phyloP scores from a whole-genome alignment of 2,329 filamentous ascomycete species.

The Escovopsis weberi region DNA sequence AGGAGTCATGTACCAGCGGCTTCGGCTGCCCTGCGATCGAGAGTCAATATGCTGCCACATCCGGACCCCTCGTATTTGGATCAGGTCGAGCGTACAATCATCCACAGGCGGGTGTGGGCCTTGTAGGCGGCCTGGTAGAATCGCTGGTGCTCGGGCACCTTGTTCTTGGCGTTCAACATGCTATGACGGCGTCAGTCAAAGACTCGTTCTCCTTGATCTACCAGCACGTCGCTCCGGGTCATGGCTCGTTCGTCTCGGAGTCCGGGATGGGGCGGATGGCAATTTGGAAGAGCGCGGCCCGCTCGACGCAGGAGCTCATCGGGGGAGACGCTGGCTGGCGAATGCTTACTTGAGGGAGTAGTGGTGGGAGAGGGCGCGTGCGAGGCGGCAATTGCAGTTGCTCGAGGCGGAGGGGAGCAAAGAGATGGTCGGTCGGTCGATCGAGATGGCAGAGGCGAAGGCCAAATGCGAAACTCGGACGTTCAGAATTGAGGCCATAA shows the following conservation, averaged over 20 bases:
- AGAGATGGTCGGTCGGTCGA: background rate
- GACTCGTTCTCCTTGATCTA: slow-evolving; percentile 1
- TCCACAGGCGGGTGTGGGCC: slow-evolving; percentile 55
- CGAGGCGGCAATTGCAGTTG: background rate
- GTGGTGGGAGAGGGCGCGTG: background rate
- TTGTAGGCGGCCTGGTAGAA: slow-evolving; percentile 62
- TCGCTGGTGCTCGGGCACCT: slow-evolving; percentile 60
- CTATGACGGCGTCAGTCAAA: slow-evolving; percentile 22
- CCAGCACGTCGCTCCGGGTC: no score
- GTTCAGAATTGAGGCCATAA: slow-evolving; percentile 26
- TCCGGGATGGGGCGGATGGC: background rate
- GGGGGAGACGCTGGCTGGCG: background rate
- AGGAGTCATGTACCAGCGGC: slow-evolving; percentile 49
- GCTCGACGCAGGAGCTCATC: background rate
- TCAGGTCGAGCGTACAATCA: slow-evolving; percentile 46
- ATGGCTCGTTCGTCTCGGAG: background rate
- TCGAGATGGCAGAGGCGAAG: background rate
- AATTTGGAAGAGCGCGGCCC: slow-evolving; percentile 1
- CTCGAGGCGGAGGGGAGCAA: background rate
- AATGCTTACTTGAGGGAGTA: background rate
- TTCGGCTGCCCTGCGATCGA: slow-evolving; percentile 42
- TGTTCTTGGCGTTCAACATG: slow-evolving; percentile 59
- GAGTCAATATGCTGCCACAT: slow-evolving; percentile 4
- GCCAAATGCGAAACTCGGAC: slow-evolving; percentile 7
- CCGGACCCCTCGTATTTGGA: background rate